Percentiles rank a stretch among this genome's conserved stretches.
Conservation (phyloP, 805 yeast species). For the Clavispora asparagi region DNA sequence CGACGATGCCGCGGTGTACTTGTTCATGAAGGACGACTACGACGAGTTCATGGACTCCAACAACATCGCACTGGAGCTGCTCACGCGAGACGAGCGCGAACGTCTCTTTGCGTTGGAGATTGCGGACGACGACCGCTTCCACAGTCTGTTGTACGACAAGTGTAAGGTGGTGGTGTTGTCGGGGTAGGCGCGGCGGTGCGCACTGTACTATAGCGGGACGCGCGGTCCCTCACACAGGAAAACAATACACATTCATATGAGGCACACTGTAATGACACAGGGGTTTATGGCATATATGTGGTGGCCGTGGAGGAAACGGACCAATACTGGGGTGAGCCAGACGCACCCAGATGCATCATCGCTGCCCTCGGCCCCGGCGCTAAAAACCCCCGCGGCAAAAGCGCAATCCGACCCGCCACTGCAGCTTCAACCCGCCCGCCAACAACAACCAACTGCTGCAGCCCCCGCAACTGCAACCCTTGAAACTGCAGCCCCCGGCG, state of each 20-base stretch:
- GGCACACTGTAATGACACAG: not conserved
- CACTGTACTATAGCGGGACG: not conserved
- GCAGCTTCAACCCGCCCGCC: too few species aligned
- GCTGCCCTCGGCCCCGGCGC: too few species aligned
- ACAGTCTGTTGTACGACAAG: constrained; percentile 35
- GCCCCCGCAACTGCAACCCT: too few species aligned
- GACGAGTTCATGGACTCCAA: constrained; percentile 34
- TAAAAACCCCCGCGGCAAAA: too few species aligned
- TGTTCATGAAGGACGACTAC: constrained; percentile 38
- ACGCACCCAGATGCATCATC: too few species aligned
- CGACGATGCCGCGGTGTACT: constrained; percentile 21
- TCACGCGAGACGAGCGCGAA: constrained; percentile 21
- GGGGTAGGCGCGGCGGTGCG: constrained; percentile 3
- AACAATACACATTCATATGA: not conserved
- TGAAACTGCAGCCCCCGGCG: too few species aligned
- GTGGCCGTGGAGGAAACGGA: not conserved
- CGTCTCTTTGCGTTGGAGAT: constrained; percentile 32
- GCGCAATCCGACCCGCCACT: too few species aligned
- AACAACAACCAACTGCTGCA: too few species aligned
- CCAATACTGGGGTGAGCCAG: not conserved
- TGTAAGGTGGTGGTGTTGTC: constrained; percentile 35
- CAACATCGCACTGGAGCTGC: constrained; percentile 23
- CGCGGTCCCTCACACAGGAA: constrained; percentile 1
- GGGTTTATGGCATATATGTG: not conserved
- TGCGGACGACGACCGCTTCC: constrained; percentile 36